Evolutionary conservation across 306 rosid species (phyloP).

Genomic region (Inga laurina): DNA sequence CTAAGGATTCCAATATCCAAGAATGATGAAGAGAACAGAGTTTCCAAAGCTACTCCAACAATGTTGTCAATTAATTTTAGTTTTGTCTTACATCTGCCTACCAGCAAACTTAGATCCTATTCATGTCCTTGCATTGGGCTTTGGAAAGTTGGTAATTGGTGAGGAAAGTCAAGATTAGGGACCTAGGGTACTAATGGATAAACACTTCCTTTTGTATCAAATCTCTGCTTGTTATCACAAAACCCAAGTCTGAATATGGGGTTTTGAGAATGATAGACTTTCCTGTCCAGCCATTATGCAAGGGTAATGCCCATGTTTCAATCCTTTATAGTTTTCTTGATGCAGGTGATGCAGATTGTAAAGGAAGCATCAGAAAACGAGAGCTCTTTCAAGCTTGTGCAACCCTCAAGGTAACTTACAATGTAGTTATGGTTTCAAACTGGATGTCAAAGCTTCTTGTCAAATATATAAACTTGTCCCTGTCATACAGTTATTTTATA

Average conservation of each 20-base stretch:
- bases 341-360: slow-evolving; percentile 81
- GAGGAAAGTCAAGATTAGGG: background rate
- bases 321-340: slow-evolving; percentile 15
- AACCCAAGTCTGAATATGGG: slow-evolving; percentile 21
- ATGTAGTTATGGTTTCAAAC: slow-evolving; percentile 21
- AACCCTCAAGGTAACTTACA: slow-evolving; percentile 73
- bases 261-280: slow-evolving; percentile 11
- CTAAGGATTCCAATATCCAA: background rate
- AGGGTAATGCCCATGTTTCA: slow-evolving; percentile 16
- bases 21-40: background rate
- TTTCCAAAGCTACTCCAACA: background rate
- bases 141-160: background rate
- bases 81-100: background rate
- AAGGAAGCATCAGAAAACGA: slow-evolving; percentile 70
- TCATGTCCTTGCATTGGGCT: background rate
- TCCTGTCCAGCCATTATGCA: background rate
- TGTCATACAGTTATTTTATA: background rate
- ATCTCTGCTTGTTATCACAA: background rate
- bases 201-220: background rate
- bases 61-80: background rate
- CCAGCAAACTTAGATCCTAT: background rate
- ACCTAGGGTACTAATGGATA: background rate
- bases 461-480: slow-evolving; percentile 8
- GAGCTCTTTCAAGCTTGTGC: slow-evolving; percentile 83
- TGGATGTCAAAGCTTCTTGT: slow-evolving; percentile 13